These are phyloP conservation scores for Pulicaria dysenterica DNA, from an alignment of 129 eudicot genomes.

Conservation along the genomic window DNA sequence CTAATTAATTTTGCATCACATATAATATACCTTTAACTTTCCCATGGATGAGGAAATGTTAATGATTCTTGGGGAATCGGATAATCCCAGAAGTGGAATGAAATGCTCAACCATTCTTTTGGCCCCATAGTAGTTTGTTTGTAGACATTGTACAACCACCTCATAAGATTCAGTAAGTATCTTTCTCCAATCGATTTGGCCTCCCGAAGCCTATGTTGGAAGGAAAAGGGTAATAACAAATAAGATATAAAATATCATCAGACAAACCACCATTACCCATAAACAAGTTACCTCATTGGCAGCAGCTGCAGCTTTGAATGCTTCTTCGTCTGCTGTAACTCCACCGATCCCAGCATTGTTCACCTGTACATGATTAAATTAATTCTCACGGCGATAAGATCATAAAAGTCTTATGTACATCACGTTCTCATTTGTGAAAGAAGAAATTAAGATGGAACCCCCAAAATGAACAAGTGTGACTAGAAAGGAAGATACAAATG, in stretches of 20 bases:
- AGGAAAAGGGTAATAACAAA: not conserved
- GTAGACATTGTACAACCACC: constrained; percentile 47
- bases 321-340: constrained; percentile 36
- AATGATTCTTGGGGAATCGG: constrained; percentile 74
- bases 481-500: no score
- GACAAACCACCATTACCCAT: not conserved
- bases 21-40: constrained; percentile 65
- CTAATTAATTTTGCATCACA: not conserved
- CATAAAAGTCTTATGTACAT: no score
- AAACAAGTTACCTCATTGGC: constrained; percentile 13
- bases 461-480: no score
- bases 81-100: constrained; percentile 53
- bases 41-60: constrained; percentile 65
- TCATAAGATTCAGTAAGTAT: constrained; percentile 37
- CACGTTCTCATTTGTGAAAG: no score
- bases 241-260: not conserved
- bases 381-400: no score
- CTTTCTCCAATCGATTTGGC: constrained; percentile 27
- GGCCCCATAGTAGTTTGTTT: constrained; percentile 63
- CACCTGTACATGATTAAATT: constrained; percentile 38
- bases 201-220: constrained; percentile 11
- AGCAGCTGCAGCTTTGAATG: constrained; percentile 24
- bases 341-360: constrained; percentile 68
- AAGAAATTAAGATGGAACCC: no score
- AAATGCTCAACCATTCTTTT: constrained; percentile 57